phyloP scores from a whole-genome alignment of 2,329 filamentous ascomycete species.

The Talaromyces marneffei region DNA sequence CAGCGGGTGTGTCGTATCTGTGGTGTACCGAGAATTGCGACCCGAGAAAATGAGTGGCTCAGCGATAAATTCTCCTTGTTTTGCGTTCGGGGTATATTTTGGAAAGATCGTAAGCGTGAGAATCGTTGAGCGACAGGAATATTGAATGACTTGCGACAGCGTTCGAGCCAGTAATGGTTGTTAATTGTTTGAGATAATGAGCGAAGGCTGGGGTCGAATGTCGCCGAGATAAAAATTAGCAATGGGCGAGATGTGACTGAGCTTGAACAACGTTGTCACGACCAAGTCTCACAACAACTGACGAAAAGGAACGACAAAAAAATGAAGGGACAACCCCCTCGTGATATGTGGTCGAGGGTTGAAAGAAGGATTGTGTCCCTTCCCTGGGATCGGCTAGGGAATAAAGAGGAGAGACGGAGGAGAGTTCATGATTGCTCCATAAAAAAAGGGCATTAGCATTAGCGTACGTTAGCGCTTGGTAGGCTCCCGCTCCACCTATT shows the following conservation, averaged over 20 bases:
- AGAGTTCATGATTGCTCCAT: slow-evolving; percentile 1
- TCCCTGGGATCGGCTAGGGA: background rate
- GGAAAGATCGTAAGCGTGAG: background rate
- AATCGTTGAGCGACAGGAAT: background rate
- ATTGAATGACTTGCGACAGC: background rate
- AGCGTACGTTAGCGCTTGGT: background rate
- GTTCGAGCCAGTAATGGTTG: background rate
- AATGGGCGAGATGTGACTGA: background rate
- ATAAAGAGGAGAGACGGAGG: background rate
- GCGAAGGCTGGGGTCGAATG: background rate
- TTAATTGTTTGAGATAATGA: background rate
- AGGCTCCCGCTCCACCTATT: background rate
- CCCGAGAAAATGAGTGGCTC: background rate
- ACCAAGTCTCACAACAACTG: background rate
- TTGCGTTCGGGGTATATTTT: background rate
- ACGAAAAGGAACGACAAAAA: background rate
- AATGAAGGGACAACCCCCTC: slow-evolving; percentile 1
- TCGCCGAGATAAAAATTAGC: background rate
- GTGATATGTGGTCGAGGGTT: background rate
- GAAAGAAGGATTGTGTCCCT: background rate
- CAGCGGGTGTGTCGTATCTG: background rate
- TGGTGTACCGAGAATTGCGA: background rate
- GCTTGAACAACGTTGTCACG: background rate
- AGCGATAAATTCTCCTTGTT: background rate
- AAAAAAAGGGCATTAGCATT: background rate